Evolutionary conservation across 1,284 basidiomycete genomes (phyloP).

Genomic region (Coniferiporia sulphurascens): DNA sequence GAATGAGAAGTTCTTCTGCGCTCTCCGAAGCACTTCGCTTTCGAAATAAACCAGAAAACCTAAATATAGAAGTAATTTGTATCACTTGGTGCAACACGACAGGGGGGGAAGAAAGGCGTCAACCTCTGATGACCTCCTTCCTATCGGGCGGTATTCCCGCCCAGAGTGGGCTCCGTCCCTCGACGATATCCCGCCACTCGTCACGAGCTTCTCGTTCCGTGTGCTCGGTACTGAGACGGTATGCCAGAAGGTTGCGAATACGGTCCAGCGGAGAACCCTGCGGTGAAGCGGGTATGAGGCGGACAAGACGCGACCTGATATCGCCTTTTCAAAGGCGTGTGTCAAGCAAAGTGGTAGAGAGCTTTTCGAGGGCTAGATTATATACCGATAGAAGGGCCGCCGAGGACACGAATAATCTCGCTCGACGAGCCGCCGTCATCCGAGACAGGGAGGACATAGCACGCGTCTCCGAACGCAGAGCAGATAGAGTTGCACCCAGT

Average conservation of each 20-base stretch:
- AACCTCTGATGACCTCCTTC: constrained; percentile 86
- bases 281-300: constrained; percentile 68
- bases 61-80: constrained; percentile 30
- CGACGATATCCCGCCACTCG: constrained; percentile 89
- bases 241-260: constrained; percentile 72
- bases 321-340: constrained; percentile 47
- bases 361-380: constrained; percentile 6
- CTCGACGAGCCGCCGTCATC: constrained; percentile 85
- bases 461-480: constrained; percentile 62
- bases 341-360: neutral
- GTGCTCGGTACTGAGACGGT: constrained; percentile 69
- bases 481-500: constrained; percentile 80
- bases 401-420: constrained; percentile 80
- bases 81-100: neutral
- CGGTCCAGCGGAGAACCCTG: constrained; percentile 57
- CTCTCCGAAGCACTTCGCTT: constrained; percentile 78
- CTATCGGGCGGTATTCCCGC: constrained; percentile 85
- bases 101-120: constrained; percentile 1
- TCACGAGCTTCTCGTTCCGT: constrained; percentile 78
- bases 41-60: constrained; percentile 91
- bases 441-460: constrained; percentile 77
- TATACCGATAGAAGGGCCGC: constrained; percentile 75
- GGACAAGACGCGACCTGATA: constrained; percentile 76
- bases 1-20: constrained; percentile 91
- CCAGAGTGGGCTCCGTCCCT: constrained; percentile 85